These are phyloP conservation scores for Aspergillus sparsus DNA, from an alignment of 495 filamentous ascomycete genomes.

Conservation along the genomic window DNA sequence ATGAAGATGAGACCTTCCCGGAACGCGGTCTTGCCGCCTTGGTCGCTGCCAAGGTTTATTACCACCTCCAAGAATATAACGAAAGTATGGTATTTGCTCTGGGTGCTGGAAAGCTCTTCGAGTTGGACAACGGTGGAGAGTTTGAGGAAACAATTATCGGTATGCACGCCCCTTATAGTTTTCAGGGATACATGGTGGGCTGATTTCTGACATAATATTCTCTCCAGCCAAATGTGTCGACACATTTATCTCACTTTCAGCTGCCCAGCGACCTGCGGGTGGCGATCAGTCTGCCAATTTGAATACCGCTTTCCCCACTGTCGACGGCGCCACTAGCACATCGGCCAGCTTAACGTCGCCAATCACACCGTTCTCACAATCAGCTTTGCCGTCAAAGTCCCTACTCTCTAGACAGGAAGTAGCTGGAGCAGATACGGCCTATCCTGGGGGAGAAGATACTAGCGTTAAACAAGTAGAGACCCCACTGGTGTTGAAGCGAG, in stretches of 20 bases:
- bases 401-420: slow-evolving; percentile 81
- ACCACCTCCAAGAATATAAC: slow-evolving; percentile 97
- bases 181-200: not conserved
- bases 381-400: slow-evolving; percentile 85
- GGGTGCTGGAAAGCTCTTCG: slow-evolving; percentile 91
- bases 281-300: slow-evolving; percentile 65
- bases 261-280: slow-evolving; percentile 60
- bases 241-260: slow-evolving; percentile 89
- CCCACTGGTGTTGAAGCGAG: slow-evolving; percentile 54
- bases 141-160: slow-evolving; percentile 97
- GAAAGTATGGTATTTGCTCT: slow-evolving; percentile 99
- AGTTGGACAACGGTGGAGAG: slow-evolving; percentile 87
- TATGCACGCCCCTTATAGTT: slow-evolving; percentile 32
- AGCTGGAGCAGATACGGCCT: slow-evolving; percentile 55
- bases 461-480: slow-evolving; percentile 55
- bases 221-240: slow-evolving; percentile 85
- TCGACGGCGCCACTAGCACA: slow-evolving; percentile 63
- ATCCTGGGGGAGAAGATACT: slow-evolving; percentile 55
- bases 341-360: slow-evolving; percentile 76
- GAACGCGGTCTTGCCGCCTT: slow-evolving; percentile 93
- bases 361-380: slow-evolving; percentile 92
- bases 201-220: slow-evolving; percentile 12
- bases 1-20: slow-evolving; percentile 93
- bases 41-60: slow-evolving; percentile 96
- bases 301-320: slow-evolving; percentile 68